Evolutionary conservation across 2,329 filamentous ascomycete genomes (phyloP).

Genomic region (Fusarium pseudonygamai): DNA sequence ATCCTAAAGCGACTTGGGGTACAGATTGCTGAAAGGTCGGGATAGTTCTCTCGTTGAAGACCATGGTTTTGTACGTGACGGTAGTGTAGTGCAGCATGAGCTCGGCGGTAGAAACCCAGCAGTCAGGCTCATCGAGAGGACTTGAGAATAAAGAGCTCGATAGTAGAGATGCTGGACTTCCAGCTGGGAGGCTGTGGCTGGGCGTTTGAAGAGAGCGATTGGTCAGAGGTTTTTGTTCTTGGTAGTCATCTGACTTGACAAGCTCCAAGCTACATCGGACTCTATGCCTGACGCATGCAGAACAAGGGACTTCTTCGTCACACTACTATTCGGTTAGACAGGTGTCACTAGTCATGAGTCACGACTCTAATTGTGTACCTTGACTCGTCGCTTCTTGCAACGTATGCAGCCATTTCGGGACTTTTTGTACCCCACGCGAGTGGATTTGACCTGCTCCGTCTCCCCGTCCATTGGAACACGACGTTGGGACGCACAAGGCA

Average conservation of each 20-base stretch:
- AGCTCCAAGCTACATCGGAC: conserved; percentile 22
- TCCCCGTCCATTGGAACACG: not conserved
- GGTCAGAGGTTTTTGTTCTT: not conserved
- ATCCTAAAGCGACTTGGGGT: conserved; percentile 18
- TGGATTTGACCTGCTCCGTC: not conserved
- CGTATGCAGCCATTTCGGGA: conserved; percentile 28
- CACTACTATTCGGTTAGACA: not conserved
- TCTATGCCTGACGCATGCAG: conserved; percentile 24
- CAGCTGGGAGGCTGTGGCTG: not conserved
- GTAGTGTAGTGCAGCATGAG: conserved; percentile 35
- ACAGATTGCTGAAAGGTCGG: conserved; percentile 20
- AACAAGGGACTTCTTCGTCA: conserved; percentile 21
- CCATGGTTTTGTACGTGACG: conserved; percentile 28
- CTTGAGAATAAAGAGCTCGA: not conserved
- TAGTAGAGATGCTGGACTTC: conserved; percentile 11
- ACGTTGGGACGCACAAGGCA: not conserved
- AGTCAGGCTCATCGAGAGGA: conserved; percentile 8
- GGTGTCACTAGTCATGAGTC: not conserved
- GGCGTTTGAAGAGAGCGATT: conserved; percentile 9
- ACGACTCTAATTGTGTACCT: not conserved
- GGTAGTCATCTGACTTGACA: not conserved
- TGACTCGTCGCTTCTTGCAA: conserved; percentile 28
- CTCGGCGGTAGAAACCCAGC: conserved; percentile 23
- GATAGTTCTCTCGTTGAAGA: conserved; percentile 10
- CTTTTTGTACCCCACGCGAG: conserved; percentile 30